phyloP scores from a whole-genome alignment of 345 rosid species.

The Ailanthus altissimus region DNA sequence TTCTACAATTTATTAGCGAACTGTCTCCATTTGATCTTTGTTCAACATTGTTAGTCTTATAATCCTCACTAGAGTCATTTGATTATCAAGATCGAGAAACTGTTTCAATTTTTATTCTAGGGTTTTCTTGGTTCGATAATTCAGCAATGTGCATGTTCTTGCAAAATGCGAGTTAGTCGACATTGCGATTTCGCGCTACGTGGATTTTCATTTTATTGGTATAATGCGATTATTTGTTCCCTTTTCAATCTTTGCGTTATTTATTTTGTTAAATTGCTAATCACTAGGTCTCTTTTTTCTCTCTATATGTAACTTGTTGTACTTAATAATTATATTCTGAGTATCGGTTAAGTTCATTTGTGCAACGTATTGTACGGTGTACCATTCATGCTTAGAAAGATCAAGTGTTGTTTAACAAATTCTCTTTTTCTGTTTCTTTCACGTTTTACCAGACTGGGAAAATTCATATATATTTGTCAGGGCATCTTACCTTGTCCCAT shows the following conservation, averaged over 20 bases:
- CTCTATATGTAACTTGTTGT: neutral
- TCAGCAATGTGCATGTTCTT: neutral
- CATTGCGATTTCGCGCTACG: neutral
- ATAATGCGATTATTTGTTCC: neutral
- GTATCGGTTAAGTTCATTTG: neutral
- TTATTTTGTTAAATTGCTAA: neutral
- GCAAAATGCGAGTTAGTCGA: neutral
- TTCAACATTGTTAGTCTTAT: neutral
- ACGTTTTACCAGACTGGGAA: neutral
- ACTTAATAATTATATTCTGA: neutral
- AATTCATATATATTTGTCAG: neutral
- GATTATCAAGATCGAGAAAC: conserved; percentile 18
- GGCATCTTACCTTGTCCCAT: neutral
- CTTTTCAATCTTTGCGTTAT: neutral
- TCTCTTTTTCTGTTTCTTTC: neutral
- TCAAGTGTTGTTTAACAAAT: neutral
- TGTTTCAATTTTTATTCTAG: conserved; percentile 13
- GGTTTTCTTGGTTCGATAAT: conserved; percentile 7
- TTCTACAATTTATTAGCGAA: neutral
- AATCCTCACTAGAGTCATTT: neutral
- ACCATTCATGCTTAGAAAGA: neutral
- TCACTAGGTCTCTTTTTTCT: neutral
- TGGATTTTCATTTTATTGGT: neutral
- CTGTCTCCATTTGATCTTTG: neutral
- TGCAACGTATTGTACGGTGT: neutral